Conservation (phyloP, 352 stramenopile genomes). For the Lagenidium giganteum region DNA sequence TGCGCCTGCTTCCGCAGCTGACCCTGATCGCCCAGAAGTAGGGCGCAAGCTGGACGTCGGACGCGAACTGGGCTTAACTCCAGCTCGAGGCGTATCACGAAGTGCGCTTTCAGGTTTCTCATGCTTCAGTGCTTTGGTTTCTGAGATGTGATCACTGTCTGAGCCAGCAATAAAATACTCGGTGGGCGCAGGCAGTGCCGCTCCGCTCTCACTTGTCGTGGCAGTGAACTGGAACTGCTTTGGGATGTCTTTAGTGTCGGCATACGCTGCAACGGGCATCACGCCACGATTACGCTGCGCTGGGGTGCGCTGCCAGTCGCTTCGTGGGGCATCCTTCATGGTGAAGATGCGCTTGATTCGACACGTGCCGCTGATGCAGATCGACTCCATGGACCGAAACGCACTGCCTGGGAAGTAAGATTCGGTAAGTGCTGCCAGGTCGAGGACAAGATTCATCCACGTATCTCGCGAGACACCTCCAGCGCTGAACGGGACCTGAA, state of each 20-base stretch:
- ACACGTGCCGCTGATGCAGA: constrained; percentile 69
- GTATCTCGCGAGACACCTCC: constrained; percentile 41
- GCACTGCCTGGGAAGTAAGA: constrained; percentile 40
- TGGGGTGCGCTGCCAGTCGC: constrained; percentile 8
- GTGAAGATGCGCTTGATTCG: constrained; percentile 81
- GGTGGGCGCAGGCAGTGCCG: constrained; percentile 36
- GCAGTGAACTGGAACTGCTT: constrained; percentile 59
- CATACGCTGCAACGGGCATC: constrained; percentile 11
- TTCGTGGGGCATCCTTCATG: constrained; percentile 71
- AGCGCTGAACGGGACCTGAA: constrained; percentile 55
- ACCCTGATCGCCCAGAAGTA: too few relatives aligned
- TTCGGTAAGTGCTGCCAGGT: constrained; percentile 60
- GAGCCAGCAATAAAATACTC: constrained; percentile 43
- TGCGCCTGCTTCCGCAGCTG: too few relatives aligned
- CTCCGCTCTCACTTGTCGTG: constrained; percentile 12
- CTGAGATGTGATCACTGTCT: too few relatives aligned
- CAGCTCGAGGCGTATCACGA: too few relatives aligned
- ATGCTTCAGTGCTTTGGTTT: too few relatives aligned
- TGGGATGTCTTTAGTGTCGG: constrained; percentile 50
- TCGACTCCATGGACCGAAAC: constrained; percentile 73
- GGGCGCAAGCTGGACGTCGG: too few relatives aligned
- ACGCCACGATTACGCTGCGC: constrained; percentile 6
- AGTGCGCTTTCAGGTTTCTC: too few relatives aligned
- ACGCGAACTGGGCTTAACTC: too few relatives aligned
- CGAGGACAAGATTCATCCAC: constrained; percentile 79